Evolutionary conservation across 1,284 basidiomycete genomes (phyloP).

Genomic region (Grifola frondosa): DNA sequence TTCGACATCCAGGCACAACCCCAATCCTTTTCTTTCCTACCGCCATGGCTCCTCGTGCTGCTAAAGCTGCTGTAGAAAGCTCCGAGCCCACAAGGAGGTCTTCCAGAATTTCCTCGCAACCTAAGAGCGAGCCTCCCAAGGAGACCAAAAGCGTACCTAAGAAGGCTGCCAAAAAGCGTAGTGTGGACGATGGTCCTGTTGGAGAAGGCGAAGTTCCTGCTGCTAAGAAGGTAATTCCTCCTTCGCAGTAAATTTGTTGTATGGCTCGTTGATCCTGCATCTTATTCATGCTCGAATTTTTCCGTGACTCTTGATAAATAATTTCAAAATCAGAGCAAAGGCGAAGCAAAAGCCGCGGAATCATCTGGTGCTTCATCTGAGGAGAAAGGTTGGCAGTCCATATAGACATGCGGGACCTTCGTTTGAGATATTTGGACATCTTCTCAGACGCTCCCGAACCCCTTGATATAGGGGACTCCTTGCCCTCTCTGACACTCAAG

Average conservation of each 20-base stretch:
- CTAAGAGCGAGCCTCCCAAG: constrained; percentile 24
- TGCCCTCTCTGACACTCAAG: constrained; percentile 77
- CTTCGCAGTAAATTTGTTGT: background rate
- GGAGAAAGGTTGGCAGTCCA: background rate
- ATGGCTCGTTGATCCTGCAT: background rate
- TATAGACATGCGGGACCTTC: background rate
- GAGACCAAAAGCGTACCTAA: constrained; percentile 19
- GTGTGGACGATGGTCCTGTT: constrained; percentile 20
- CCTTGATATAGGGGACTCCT: constrained; percentile 73
- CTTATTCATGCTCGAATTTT: background rate
- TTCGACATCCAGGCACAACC: constrained; percentile 15
- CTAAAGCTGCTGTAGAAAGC: constrained; percentile 18
- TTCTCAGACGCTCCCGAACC: constrained; percentile 24
- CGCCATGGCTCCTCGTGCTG: constrained; percentile 21
- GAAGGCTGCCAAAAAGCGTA: constrained; percentile 28
- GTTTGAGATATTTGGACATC: background rate
- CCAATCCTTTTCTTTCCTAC: constrained; percentile 10
- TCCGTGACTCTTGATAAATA: background rate
- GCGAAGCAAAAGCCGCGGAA: constrained; percentile 16
- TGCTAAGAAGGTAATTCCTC: constrained; percentile 31
- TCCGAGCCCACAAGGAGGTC: constrained; percentile 27
- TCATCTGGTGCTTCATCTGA: constrained; percentile 12
- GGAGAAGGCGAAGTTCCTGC: constrained; percentile 21
- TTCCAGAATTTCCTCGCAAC: constrained; percentile 31
- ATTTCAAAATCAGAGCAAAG: constrained; percentile 19